phyloP scores from a whole-genome alignment of 495 filamentous ascomycete species.

The Penicillium pancosmium region DNA sequence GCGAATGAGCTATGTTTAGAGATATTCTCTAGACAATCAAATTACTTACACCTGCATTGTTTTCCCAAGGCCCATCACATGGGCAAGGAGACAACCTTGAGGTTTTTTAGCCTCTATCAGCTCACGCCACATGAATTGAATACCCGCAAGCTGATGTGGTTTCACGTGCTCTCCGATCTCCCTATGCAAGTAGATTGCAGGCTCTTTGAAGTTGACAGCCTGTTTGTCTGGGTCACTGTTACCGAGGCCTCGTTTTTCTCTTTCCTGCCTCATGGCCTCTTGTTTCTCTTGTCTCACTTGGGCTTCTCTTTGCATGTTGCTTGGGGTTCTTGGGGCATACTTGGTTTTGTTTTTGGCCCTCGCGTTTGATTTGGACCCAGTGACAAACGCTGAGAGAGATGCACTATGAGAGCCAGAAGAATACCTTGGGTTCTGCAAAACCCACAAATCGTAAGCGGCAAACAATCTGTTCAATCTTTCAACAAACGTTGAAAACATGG shows the following conservation, averaged over 20 bases:
- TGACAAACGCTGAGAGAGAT: neutral
- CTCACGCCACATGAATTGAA: slow-evolving; percentile 90
- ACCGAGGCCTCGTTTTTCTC: slow-evolving; percentile 40
- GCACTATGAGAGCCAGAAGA: neutral
- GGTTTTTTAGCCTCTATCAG: slow-evolving; percentile 59
- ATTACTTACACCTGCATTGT: slow-evolving; percentile 77
- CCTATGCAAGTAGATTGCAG: slow-evolving; percentile 55
- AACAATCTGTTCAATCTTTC: neutral
- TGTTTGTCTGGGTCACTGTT: slow-evolving; percentile 51
- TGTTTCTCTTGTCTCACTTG: slow-evolving; percentile 53
- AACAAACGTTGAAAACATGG: neutral
- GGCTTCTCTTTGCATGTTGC: slow-evolving; percentile 44
- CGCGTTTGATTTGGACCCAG: neutral
- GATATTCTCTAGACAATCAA: neutral
- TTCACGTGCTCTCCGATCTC: slow-evolving; percentile 54
- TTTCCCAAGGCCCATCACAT: slow-evolving; percentile 94
- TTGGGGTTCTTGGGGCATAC: slow-evolving; percentile 52
- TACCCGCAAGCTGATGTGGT: slow-evolving; percentile 66
- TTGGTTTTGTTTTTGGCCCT: slow-evolving; percentile 35
- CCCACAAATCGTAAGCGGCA: neutral
- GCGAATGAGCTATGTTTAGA: neutral
- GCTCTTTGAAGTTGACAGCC: slow-evolving; percentile 72
- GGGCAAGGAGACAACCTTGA: slow-evolving; percentile 83
- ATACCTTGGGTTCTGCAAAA: neutral
- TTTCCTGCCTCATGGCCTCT: slow-evolving; percentile 41